A percentile compares a stretch with the other conserved stretches of the same genome.
Conservation (phyloP, 495 filamentous ascomycete species). For the Lindgomyces ingoldianus region DNA sequence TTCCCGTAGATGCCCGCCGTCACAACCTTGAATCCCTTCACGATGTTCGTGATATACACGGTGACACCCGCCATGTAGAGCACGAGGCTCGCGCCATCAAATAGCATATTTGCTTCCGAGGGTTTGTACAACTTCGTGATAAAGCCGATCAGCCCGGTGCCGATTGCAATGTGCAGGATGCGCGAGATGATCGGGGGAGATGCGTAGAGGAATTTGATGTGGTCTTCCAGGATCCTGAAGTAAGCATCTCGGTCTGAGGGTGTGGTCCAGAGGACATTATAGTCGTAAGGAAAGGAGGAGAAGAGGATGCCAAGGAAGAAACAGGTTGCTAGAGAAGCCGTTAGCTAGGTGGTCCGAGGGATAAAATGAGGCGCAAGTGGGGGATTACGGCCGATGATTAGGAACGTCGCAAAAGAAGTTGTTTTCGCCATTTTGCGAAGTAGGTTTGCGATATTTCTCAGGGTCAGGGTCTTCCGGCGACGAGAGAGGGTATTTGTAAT, state of each 20-base stretch:
- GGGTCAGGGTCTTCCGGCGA: background rate
- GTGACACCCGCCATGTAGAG: conserved; percentile 89
- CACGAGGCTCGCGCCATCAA: conserved; percentile 88
- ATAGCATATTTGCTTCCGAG: conserved; percentile 89
- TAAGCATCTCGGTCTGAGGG: conserved; percentile 54
- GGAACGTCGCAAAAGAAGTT: conserved; percentile 79
- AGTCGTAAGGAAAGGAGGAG: conserved; percentile 96
- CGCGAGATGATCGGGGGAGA: conserved; percentile 88
- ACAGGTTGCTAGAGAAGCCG: conserved; percentile 63
- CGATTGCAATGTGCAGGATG: conserved; percentile 89
- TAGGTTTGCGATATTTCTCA: background rate
- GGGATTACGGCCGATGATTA: conserved; percentile 87
- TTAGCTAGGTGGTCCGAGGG: conserved; percentile 8
- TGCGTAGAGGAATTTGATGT: conserved; percentile 81
- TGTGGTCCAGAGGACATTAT: conserved; percentile 89
- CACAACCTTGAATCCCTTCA: conserved; percentile 85
- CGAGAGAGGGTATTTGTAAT: background rate
- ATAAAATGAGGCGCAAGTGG: background rate
- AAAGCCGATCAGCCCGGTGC: conserved; percentile 84
- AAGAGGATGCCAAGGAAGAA: conserved; percentile 99
- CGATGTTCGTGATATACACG: conserved; percentile 91
- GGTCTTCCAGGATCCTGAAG: conserved; percentile 78
- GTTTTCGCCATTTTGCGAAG: conserved; percentile 27
- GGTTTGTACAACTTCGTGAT: conserved; percentile 90
- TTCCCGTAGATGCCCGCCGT: conserved; percentile 54